Base-by-base conservation (phyloP, 176 grass and related monocot species). In the Alloteropsis semialata region DNA sequence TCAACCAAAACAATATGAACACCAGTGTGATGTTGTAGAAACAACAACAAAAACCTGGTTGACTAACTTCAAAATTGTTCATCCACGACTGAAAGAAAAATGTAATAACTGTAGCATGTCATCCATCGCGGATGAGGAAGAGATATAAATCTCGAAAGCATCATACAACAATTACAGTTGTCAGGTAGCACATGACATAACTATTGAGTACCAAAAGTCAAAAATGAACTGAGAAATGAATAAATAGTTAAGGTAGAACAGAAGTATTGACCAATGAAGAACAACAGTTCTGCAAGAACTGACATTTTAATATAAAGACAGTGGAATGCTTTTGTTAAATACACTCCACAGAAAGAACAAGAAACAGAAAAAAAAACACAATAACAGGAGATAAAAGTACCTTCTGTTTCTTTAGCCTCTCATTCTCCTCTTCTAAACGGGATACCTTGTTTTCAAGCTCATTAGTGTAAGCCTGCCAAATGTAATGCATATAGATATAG, bases 391-490 rank as follows among this genome's bases (percentile, higher is more conserved):
- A 57, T 45, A 67, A 83, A 83, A 33, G 17, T 87, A 95, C 96
- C 96, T 98, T 95, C 28, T 95, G 92, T 77, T 88, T 98, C 82
- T 95, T 98, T 74, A 98, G 68, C 72, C 75, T 89, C 41, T 89
- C 88, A 30, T 95, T 98, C 84, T 95, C 92, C 66, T 89, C 90
- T 84, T 95, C 90, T 84, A 95, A 65, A 39, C 67, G 88, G 67
- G 87, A 91, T 27, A 98, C 86, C 86, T 98, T 98, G 69, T 95
- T 95, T 91, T 98, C 96, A 50, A 98, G 86, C 82, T 98, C 96
- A 65, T 95, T 98, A 61, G 92, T 98, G 82, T 98, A 98, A 53
- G 96, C 96, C 96, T 98, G 63, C 65, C 53, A 88, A 64, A 81
- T 3, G 78, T 28, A 84, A 84, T 58, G 41, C 43, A 74, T 8